These are phyloP conservation scores for Raddia guianensis DNA, from an alignment of 176 grass and related monocot genomes.

Conservation along the genomic window DNA sequence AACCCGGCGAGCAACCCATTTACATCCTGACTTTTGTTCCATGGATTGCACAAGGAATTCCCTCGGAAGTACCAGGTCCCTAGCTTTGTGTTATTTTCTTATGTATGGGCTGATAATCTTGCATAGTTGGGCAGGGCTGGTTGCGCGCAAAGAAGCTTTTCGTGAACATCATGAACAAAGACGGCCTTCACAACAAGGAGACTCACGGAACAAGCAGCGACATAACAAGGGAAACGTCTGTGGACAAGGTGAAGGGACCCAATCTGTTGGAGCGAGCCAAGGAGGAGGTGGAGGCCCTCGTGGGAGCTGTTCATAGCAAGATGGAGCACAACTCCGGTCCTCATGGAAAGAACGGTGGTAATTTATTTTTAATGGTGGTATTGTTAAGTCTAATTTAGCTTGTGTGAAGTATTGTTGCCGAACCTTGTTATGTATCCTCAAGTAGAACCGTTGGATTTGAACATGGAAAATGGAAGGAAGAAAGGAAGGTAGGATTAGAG, in stretches of 20 bases:
- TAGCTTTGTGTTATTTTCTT: neutral
- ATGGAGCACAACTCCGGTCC: conserved; percentile 54
- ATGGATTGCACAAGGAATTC: neutral
- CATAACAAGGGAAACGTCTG: conserved; percentile 52
- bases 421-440: neutral
- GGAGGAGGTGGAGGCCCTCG: conserved; percentile 74
- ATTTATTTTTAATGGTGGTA: neutral
- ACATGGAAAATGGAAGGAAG: neutral
- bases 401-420: neutral
- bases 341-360: conserved; percentile 47
- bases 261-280: conserved; percentile 73
- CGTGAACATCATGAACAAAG: conserved; percentile 33
- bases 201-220: conserved; percentile 63
- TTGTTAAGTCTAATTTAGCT: neutral
- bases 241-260: conserved; percentile 62
- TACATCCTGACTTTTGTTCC: neutral
- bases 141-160: neutral
- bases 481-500: neutral
- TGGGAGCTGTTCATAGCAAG: conserved; percentile 50
- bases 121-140: neutral
- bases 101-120: neutral
- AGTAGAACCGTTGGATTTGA: neutral
- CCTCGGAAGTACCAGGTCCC: neutral
- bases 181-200: conserved; percentile 56
- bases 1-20: too few species aligned